A percentile compares a stretch with the other conserved stretches of the same genome.
Evolutionary conservation across 2,329 filamentous ascomycete genomes (phyloP).

Genomic region (Xenoacremonium recifei): DNA sequence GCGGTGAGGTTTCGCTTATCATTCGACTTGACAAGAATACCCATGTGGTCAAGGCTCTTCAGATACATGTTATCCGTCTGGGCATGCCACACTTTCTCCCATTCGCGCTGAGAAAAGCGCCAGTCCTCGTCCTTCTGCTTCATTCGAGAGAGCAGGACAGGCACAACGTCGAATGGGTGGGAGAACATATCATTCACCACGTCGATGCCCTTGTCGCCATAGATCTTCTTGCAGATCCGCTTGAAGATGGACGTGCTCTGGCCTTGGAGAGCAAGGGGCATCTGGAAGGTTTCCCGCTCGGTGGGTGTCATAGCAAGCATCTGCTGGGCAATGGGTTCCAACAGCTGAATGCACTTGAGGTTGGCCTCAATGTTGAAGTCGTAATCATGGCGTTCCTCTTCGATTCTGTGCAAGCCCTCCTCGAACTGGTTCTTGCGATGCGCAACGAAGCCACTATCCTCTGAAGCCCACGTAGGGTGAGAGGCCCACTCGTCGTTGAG

Average conservation of each 20-base stretch:
- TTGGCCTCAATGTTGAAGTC: conserved; percentile 98
- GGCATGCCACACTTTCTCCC: conserved; percentile 98
- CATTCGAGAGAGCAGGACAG: conserved; percentile 80
- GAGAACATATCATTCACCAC: conserved; percentile 86
- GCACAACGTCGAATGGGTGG: conserved; percentile 82
- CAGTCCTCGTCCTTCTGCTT: conserved; percentile 98
- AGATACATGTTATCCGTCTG: conserved; percentile 95
- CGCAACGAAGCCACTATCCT: conserved; percentile 95
- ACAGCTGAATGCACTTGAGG: conserved; percentile 88
- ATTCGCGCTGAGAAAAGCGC: conserved; percentile 94
- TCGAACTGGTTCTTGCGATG: conserved; percentile 96
- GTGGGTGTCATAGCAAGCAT: conserved; percentile 75
- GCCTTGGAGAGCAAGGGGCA: conserved; percentile 82
- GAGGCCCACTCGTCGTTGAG: conserved; percentile 98
- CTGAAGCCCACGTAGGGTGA: conserved; percentile 97
- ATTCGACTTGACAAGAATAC: conserved; percentile 79
- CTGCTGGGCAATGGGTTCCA: conserved; percentile 91
- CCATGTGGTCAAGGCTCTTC: conserved; percentile 95
- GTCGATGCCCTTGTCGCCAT: conserved; percentile 81
- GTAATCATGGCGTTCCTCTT: conserved; percentile 97
- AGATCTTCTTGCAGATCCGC: conserved; percentile 96
- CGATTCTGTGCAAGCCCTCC: conserved; percentile 90
- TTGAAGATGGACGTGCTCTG: conserved; percentile 97
- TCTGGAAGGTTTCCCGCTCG: conserved; percentile 72
- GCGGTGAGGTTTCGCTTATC: conserved; percentile 91